phyloP scores from a whole-genome alignment of 352 stramenopile genomes.

The Phytophthora ramorum region DNA sequence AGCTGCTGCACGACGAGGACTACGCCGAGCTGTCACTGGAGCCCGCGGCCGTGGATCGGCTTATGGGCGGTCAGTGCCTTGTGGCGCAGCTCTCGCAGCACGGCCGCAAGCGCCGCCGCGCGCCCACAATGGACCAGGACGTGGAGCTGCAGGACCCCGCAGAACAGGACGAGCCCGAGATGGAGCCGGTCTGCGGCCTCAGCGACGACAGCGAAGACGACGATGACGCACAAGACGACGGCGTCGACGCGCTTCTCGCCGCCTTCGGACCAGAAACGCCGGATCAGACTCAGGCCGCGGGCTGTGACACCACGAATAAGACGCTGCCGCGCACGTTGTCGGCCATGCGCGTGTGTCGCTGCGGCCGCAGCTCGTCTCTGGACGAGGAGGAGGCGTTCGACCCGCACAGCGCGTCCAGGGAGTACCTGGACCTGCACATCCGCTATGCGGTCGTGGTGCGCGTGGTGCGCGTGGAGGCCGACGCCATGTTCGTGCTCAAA shows the following conservation, averaged over 20 bases:
- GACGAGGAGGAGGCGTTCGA: constrained; percentile 34
- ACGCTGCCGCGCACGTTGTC: constrained; percentile 31
- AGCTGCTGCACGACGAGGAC: constrained; percentile 41
- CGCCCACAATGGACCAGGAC: constrained; percentile 21
- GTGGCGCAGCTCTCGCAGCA: constrained; percentile 44
- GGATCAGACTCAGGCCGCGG: constrained; percentile 35
- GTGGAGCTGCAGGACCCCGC: constrained; percentile 22
- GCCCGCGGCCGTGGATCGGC: constrained; percentile 39
- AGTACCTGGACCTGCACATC: constrained; percentile 60
- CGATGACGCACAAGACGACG: constrained; percentile 35
- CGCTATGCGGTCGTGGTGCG: constrained; percentile 55
- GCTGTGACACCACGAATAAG: constrained; percentile 16
- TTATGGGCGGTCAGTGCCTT: constrained; percentile 56
- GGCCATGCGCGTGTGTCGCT: constrained; percentile 35
- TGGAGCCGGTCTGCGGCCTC: constrained; percentile 15
- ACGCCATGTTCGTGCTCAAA: constrained; percentile 53
- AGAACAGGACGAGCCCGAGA: not conserved
- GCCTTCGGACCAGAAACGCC: constrained; percentile 43
- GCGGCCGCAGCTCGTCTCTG: constrained; percentile 18
- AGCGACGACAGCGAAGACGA: constrained; percentile 35
- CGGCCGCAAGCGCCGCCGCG: constrained; percentile 35
- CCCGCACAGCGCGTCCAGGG: constrained; percentile 38
- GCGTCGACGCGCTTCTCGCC: constrained; percentile 40
- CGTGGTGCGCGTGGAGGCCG: constrained; percentile 48
- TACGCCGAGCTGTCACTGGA: constrained; percentile 46